phyloP scores from a whole-genome alignment of 805 yeast genomes.

The Scheffersomyces coipomensis region DNA sequence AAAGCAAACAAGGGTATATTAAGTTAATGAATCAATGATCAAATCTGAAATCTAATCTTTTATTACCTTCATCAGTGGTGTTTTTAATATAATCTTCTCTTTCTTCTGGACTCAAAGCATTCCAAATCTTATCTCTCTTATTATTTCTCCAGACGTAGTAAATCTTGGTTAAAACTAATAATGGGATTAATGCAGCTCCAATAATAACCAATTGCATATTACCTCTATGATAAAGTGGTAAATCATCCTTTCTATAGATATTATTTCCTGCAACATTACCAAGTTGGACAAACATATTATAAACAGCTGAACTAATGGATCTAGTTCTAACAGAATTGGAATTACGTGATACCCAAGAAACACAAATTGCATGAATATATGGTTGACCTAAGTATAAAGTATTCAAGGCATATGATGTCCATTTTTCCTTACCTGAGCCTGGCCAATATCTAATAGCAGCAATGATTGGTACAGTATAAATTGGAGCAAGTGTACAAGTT shows the following conservation, averaged over 20 bases:
- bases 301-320: constrained; percentile 63
- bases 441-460: constrained; percentile 9
- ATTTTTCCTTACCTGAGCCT: constrained; percentile 7
- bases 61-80: constrained; percentile 49
- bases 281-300: constrained; percentile 63
- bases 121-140: constrained; percentile 50
- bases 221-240: constrained; percentile 60
- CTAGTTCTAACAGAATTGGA: constrained; percentile 63
- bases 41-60: constrained; percentile 43
- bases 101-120: constrained; percentile 46
- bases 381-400: constrained; percentile 28
- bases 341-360: constrained; percentile 58
- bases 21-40: constrained; percentile 23
- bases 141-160: constrained; percentile 44
- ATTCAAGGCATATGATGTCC: constrained; percentile 13
- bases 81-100: constrained; percentile 42
- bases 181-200: constrained; percentile 27
- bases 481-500: constrained; percentile 6
- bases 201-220: constrained; percentile 42
- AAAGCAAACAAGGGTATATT: too few relatives aligned
- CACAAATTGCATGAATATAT: constrained; percentile 19
- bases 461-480: constrained; percentile 5
- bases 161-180: constrained; percentile 25
- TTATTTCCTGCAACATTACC: constrained; percentile 54
- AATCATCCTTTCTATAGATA: constrained; percentile 56